Percentiles rank a stretch among this genome's conserved stretches.
These are phyloP conservation scores for Euphorbia schlechtendalii DNA, from an alignment of 441 rosid species.

Conservation along the genomic window DNA sequence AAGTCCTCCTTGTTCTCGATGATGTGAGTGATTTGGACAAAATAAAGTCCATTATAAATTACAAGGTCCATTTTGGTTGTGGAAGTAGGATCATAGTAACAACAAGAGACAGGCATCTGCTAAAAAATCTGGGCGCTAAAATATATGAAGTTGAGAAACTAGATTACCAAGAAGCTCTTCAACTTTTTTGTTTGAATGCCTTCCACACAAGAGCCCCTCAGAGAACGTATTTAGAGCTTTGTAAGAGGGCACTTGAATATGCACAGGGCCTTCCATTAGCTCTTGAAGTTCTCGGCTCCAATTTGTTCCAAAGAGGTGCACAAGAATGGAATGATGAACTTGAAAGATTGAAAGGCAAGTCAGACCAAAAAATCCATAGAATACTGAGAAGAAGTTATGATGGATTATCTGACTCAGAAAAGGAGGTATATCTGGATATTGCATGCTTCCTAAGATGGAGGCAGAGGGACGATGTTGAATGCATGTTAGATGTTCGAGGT, in stretches of 20 bases:
- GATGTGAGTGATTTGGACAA: neutral
- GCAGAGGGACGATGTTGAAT: neutral
- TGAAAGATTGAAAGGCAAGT: too few species aligned
- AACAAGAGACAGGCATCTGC: neutral
- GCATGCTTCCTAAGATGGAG: conserved; percentile 13
- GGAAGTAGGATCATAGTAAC: neutral
- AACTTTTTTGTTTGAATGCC: neutral
- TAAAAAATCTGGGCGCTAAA: neutral
- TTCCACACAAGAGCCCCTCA: neutral
- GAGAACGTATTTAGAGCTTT: neutral
- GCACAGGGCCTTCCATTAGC: neutral
- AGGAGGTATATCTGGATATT: conserved; percentile 10
- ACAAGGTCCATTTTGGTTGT: neutral
- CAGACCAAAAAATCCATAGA: too few species aligned
- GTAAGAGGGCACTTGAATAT: neutral
- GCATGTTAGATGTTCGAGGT: neutral
- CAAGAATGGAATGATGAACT: neutral
- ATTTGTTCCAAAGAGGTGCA: too few species aligned
- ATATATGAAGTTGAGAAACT: neutral
- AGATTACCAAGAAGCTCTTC: neutral
- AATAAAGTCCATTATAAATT: neutral
- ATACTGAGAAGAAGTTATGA: conserved; percentile 1
- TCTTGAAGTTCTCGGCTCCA: neutral
- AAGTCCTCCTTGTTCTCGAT: neutral
- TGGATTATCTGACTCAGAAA: neutral